Percentiles rank a stretch among this genome's conserved stretches.
Conservation (phyloP, 768 basidiomycete species). For the Fomitopsis pulvina region DNA sequence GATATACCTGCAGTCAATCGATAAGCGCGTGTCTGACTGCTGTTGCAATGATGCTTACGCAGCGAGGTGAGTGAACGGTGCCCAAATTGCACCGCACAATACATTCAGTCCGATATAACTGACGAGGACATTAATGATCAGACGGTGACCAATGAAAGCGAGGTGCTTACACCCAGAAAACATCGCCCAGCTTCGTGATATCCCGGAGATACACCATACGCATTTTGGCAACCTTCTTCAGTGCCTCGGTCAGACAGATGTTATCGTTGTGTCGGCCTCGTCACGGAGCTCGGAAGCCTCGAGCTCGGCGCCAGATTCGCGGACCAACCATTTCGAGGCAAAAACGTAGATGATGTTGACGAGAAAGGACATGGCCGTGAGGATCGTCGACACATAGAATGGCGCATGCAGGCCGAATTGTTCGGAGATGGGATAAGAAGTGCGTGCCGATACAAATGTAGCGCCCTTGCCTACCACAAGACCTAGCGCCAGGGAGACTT, state of each 20-base stretch:
- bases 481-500: conserved; percentile 74
- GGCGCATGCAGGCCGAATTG: conserved; percentile 63
- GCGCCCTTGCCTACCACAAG: conserved; percentile 76
- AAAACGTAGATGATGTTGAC: conserved; percentile 65
- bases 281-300: conserved; percentile 56
- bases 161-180: conserved; percentile 65
- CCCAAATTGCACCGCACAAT: conserved; percentile 71
- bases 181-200: conserved; percentile 62
- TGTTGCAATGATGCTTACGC: conserved; percentile 47
- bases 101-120: conserved; percentile 75
- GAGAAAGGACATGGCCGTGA: conserved; percentile 59
- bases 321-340: conserved; percentile 58
- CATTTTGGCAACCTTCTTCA: conserved; percentile 62
- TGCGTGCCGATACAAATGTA: conserved; percentile 68
- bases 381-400: conserved; percentile 59
- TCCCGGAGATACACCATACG: conserved; percentile 53
- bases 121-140: conserved; percentile 2
- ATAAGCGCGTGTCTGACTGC: not conserved
- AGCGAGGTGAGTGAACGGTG: conserved; percentile 71
- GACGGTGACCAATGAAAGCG: not conserved
- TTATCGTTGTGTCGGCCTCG: conserved; percentile 38
- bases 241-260: conserved; percentile 42
- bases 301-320: conserved; percentile 51
- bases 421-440: conserved; percentile 71
- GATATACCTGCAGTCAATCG: conserved; percentile 45